Evolutionary conservation across 1,139 yeast species (phyloP).

Genomic region (Eremothecium coryli): DNA sequence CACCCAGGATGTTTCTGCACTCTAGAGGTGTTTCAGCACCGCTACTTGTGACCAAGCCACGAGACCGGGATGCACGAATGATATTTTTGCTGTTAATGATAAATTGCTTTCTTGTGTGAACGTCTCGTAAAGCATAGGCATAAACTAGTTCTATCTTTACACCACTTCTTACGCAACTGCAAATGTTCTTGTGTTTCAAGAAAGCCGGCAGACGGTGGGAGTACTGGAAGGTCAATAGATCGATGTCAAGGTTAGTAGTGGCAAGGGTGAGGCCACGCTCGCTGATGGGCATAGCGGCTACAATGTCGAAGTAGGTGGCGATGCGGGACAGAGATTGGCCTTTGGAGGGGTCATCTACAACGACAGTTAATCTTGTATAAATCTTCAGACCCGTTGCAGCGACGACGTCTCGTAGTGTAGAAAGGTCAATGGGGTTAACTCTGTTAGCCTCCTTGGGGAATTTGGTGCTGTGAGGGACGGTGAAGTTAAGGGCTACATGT

Average conservation of each 20-base stretch:
- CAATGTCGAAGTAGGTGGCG: constrained; percentile 59
- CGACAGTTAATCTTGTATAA: constrained; percentile 64
- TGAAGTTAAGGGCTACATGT: constrained; percentile 64
- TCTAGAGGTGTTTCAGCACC: constrained; percentile 58
- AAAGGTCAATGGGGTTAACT: constrained; percentile 26
- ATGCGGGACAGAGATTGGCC: constrained; percentile 60
- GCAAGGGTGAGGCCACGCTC: constrained; percentile 75
- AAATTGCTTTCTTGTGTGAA: constrained; percentile 43
- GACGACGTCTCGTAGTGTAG: constrained; percentile 19
- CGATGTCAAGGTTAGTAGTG: constrained; percentile 55
- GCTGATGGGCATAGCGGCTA: constrained; percentile 71
- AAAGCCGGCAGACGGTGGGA: constrained; percentile 61
- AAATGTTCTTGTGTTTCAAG: constrained; percentile 72
- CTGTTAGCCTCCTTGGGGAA: constrained; percentile 37
- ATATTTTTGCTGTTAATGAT: constrained; percentile 67
- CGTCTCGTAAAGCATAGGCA: constrained; percentile 41
- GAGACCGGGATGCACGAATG: constrained; percentile 70
- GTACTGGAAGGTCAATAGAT: constrained; percentile 66
- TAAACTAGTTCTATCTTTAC: constrained; percentile 74
- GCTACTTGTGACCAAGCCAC: constrained; percentile 71
- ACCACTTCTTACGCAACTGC: constrained; percentile 72
- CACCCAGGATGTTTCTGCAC: constrained; percentile 58
- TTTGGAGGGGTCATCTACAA: constrained; percentile 69
- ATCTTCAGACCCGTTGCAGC: constrained; percentile 40
- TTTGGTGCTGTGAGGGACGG: constrained; percentile 45